A percentile compares a stretch with the other conserved stretches of the same genome.
These are phyloP conservation scores for Ustilago loliicola DNA, from an alignment of 1,284 basidiomycete species.

Conservation along the genomic window DNA sequence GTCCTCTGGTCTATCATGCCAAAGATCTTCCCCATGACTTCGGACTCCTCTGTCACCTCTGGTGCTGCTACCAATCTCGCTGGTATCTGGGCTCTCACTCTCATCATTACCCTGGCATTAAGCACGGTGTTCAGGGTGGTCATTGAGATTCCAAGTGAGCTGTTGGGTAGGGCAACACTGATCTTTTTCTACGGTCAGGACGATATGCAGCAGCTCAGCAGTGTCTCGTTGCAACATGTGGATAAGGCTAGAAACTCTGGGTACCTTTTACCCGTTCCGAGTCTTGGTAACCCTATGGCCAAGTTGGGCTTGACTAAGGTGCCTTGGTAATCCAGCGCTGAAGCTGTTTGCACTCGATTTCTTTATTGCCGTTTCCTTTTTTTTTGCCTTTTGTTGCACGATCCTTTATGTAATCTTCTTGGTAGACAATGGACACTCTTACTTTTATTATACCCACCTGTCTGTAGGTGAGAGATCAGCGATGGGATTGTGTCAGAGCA, in stretches of 20 bases:
- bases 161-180: slow-evolving; percentile 43
- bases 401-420: background rate
- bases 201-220: slow-evolving; percentile 36
- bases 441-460: background rate
- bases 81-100: slow-evolving; percentile 48
- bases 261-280: slow-evolving; percentile 38
- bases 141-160: slow-evolving; percentile 46
- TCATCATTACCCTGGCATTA: slow-evolving; percentile 39
- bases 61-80: slow-evolving; percentile 35
- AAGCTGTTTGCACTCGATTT: too few species aligned
- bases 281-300: slow-evolving; percentile 50
- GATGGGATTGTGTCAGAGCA: too few species aligned
- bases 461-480: background rate
- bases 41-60: slow-evolving; percentile 20
- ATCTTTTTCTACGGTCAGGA: slow-evolving; percentile 53
- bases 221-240: slow-evolving; percentile 26
- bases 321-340: slow-evolving; percentile 16
- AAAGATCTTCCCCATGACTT: slow-evolving; percentile 43
- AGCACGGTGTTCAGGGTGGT: slow-evolving; percentile 29
- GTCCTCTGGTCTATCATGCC: slow-evolving; percentile 51
- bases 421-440: slow-evolving; percentile 5
- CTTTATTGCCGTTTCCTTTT: too few species aligned
- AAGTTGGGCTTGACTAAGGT: slow-evolving; percentile 50
- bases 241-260: slow-evolving; percentile 38
- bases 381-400: background rate